phyloP scores from a whole-genome alignment of 1,284 basidiomycete species.

The Ustilago nuda region DNA sequence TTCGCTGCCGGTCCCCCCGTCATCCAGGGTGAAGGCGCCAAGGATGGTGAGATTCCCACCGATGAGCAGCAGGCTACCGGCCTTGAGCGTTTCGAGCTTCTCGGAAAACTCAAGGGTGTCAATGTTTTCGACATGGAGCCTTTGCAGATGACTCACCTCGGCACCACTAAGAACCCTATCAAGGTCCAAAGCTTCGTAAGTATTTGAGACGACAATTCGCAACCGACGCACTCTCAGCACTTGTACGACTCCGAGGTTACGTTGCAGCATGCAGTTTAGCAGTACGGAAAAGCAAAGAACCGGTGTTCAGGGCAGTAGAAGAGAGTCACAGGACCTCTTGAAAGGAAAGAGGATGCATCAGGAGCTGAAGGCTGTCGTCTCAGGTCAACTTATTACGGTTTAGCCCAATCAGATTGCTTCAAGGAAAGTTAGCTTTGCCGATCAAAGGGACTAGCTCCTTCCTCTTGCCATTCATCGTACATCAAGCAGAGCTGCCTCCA shows the following conservation, averaged over 20 bases:
- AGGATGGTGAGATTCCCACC: conserved; percentile 82
- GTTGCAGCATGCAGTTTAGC: neutral
- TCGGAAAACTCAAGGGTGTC: conserved; percentile 87
- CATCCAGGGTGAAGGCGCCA: conserved; percentile 80
- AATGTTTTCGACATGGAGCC: conserved; percentile 91
- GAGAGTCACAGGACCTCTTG: too few relatives aligned
- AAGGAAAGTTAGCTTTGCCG: too few relatives aligned
- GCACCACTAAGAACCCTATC: conserved; percentile 88
- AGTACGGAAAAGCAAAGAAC: neutral
- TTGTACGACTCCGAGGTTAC: neutral
- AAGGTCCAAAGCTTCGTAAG: conserved; percentile 87
- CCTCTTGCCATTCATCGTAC: neutral
- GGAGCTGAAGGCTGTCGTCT: neutral
- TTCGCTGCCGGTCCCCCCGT: conserved; percentile 73
- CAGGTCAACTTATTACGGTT: too few relatives aligned
- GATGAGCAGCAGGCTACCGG: conserved; percentile 93
- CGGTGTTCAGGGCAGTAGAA: too few relatives aligned
- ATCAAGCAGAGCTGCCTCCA: neutral
- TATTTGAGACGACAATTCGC: conserved; percentile 41
- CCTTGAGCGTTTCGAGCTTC: conserved; percentile 92
- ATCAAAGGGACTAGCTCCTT: neutral
- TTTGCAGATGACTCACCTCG: conserved; percentile 85
- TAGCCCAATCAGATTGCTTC: too few relatives aligned
- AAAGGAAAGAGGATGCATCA: neutral
- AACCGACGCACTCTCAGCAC: too few relatives aligned